phyloP scores from a whole-genome alignment of 2,329 filamentous ascomycete species.

The Aspergillus oerlinghausenensis region DNA sequence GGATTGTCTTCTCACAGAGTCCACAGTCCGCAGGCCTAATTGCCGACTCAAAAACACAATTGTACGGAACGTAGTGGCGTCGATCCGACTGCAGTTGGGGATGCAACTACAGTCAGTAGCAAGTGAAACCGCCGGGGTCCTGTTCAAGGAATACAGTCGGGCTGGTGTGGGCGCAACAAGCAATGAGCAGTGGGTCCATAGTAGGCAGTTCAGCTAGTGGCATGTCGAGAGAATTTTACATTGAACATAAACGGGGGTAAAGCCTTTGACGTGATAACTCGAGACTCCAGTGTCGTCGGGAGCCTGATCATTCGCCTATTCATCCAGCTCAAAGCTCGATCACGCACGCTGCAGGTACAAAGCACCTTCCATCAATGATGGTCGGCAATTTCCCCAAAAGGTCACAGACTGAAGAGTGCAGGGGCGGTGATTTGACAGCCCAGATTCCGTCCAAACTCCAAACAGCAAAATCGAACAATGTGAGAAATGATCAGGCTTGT shows the following conservation, averaged over 20 bases:
- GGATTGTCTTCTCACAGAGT: not conserved
- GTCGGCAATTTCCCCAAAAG: no score
- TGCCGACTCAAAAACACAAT: not conserved
- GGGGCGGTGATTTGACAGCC: no score
- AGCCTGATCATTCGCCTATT: no score
- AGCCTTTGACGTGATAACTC: not conserved
- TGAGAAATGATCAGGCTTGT: not conserved
- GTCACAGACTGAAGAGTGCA: no score
- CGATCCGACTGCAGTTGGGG: no score
- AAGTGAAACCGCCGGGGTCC: not conserved
- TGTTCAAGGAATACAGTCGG: not conserved
- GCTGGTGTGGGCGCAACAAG: not conserved
- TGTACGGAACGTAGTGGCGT: no score
- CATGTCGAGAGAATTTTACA: no score
- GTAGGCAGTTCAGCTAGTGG: not conserved
- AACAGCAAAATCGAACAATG: not conserved
- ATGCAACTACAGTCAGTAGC: not conserved
- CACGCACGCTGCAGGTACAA: no score
- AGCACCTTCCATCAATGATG: no score
- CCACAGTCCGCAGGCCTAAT: not conserved
- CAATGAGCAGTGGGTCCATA: not conserved
- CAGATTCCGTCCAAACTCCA: not conserved
- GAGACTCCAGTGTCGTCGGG: no score
- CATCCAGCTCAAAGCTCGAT: no score
- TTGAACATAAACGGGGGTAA: not conserved